Base-by-base conservation (phyloP, 2,329 filamentous ascomycete species). In the Setomelanomma holmii region DNA sequence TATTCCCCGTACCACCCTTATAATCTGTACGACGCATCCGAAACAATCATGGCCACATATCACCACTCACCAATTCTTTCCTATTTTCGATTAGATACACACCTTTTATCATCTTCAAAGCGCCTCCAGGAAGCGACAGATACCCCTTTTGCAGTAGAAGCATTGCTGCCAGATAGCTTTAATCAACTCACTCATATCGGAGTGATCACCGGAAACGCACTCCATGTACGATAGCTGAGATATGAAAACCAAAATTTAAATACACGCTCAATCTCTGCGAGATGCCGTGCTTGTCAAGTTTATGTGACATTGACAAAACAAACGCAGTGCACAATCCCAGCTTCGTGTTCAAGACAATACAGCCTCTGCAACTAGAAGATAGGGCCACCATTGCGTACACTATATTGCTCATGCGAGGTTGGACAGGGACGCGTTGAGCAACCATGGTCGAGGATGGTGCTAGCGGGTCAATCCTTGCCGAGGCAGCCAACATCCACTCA, bases 1-100 rank as follows among this genome's bases (percentile, higher is more conserved):
- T 69, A 56, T 63, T 65, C 42, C 53, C 48, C 47, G 34, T 47
- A 47, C 22, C 45, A 47, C 51, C 35, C 41, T 57, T 56, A 55
- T 47, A 57, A 49, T 53, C 41, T 47, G 40, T 36, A 64, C 55
- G 61, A 62, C 42, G 60, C 60, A 61, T 65, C 60, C 56, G 62
- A 64, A 22, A 30, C 45, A 47, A 35, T 22, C 36, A 40, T 40
- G 36, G 36, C 36, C 45, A 24, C 17, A 47, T 24, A 47, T 47
- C 36, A 47, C 45, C 45, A 47, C 45, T 40, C 45, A 47, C 24
- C 41, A 11, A 24, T 24, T 23, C 24, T 24, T 30, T 19, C 40
- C 34, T 36, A 36, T 36, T n/a, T 17, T 36, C 34, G 34, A 36
- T 24, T 38, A 19, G 20, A 38, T 39, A 46, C 34, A 21, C 16